Base-by-base conservation (phyloP, 495 filamentous ascomycete species). In the Bacidia gigantensis region DNA sequence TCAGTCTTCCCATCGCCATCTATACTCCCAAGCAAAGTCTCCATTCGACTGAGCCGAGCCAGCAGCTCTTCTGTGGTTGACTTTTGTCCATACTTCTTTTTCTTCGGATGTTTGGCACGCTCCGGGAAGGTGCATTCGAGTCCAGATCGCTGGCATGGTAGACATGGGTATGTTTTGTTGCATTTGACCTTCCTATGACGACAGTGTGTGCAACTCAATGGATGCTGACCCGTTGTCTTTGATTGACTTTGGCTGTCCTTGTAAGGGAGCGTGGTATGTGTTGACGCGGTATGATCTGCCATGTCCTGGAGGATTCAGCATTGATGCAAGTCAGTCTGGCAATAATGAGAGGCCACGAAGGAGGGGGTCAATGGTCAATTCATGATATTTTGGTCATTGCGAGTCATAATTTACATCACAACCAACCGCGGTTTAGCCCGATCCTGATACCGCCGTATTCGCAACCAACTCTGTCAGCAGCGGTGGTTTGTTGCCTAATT, bases 111-210 rank as follows among this genome's bases (percentile, higher is more conserved):
- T 35, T 56, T 49, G 12, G 41, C 54, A 32, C 56, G 56, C 21
- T 55, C 51, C n/a, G 77, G 77, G 50, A 72, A 66, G 53, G 78
- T 64, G 57, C 79, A 82, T 3, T 69, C 65, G 51, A 81, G 76
- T 56, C 75, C 75, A 11, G 78, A 79, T 2, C 74, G 77, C 49
- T 72, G 72, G 62, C 82, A 86, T 60, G 80, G 81, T 3, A 78
- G 75, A 58, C 81, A 86, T 20, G 82, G 81, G 18, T 71, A 73
- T 20, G 74, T 73, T 58, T 82, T 86, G 62, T 84, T 77, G 57
- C 82, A 86, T 24, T 80, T 79, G 38, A 84, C 81, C 69, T 84
- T 82, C 18, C 79, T 74, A 12, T 62, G 66, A 10, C 79, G 67
- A 56, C 79, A 83, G 40, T 71, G 65, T 20, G 73, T 65, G 40